Evolutionary conservation across 1,284 basidiomycete genomes (phyloP).

Genomic region (Uromyces viciae-fabae): DNA sequence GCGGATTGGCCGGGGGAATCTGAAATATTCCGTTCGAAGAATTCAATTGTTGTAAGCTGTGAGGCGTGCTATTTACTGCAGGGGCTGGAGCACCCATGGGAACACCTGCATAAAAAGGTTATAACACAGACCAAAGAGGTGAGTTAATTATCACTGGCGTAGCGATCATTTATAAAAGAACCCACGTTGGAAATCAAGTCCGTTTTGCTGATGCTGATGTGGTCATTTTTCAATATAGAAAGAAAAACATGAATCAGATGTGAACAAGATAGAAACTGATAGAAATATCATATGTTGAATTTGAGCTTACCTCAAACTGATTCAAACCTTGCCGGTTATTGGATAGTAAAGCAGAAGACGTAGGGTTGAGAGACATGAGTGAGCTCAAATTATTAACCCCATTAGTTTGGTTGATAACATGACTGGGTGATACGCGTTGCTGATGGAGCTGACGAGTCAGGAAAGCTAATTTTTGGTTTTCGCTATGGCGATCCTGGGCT

Average conservation of each 20-base stretch:
- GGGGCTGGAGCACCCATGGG: constrained; percentile 4
- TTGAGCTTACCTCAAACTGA: constrained; percentile 17
- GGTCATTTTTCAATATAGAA: not conserved
- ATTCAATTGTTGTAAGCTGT: constrained; percentile 26
- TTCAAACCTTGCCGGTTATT: constrained; percentile 22
- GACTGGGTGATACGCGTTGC: constrained; percentile 28
- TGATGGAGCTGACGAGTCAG: constrained; percentile 40
- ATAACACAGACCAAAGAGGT: too few relatives aligned
- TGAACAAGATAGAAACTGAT: not conserved
- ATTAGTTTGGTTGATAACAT: not conserved
- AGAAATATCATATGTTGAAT: not conserved
- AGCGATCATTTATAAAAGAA: too few relatives aligned
- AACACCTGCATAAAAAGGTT: constrained; percentile 2
- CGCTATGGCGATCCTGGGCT: constrained; percentile 17
- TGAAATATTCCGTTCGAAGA: constrained; percentile 13
- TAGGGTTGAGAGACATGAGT: not conserved
- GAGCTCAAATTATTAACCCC: not conserved
- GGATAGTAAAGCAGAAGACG: not conserved
- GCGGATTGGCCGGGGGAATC: constrained; percentile 3
- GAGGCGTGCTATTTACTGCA: constrained; percentile 4
- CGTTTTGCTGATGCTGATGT: constrained; percentile 14
- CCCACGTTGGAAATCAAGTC: constrained; percentile 21
- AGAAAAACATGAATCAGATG: not conserved
- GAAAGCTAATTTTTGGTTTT: constrained; percentile 38
- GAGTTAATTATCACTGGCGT: too few relatives aligned